These are phyloP conservation scores for Trichoderma orchidacearum DNA, from an alignment of 495 filamentous ascomycete genomes.

Conservation along the genomic window DNA sequence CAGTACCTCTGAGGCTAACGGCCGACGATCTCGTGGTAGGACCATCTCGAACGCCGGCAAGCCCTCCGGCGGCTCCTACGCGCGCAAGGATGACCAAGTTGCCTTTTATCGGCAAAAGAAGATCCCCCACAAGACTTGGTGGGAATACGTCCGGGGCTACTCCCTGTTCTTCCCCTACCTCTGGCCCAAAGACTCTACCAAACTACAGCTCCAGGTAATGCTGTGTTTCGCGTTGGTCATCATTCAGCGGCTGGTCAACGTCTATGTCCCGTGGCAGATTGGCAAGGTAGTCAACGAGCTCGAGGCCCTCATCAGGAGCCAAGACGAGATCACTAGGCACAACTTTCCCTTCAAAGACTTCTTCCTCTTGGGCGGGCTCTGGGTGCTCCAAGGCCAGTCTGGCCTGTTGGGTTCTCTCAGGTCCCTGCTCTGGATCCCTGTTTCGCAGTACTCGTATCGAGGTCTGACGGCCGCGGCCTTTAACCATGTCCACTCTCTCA, in stretches of 20 bases:
- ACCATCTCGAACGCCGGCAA: conserved; percentile 14
- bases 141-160: conserved; percentile 78
- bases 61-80: conserved; percentile 13
- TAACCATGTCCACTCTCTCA: conserved; percentile 90
- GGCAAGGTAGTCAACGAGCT: conserved; percentile 60
- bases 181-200: conserved; percentile 68
- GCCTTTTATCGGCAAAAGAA: conserved; percentile 39
- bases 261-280: conserved; percentile 65
- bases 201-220: conserved; percentile 62
- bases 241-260: conserved; percentile 65
- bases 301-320: conserved; percentile 14
- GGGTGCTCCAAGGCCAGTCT: conserved; percentile 77
- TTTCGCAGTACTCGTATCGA: conserved; percentile 91
- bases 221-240: conserved; percentile 67
- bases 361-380: conserved; percentile 62
- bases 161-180: conserved; percentile 86
- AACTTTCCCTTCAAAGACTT: conserved; percentile 58
- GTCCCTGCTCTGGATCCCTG: conserved; percentile 83
- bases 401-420: conserved; percentile 74
- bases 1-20: conserved; percentile 1
- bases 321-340: conserved; percentile 16
- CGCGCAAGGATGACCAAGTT: conserved; percentile 27
- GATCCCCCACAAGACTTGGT: conserved; percentile 26
- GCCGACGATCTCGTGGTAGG: conserved; percentile 10
- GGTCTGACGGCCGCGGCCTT: conserved; percentile 89